Evolutionary conservation across 2,329 filamentous ascomycete genomes (phyloP).

Genomic region (Volutella citrinella): DNA sequence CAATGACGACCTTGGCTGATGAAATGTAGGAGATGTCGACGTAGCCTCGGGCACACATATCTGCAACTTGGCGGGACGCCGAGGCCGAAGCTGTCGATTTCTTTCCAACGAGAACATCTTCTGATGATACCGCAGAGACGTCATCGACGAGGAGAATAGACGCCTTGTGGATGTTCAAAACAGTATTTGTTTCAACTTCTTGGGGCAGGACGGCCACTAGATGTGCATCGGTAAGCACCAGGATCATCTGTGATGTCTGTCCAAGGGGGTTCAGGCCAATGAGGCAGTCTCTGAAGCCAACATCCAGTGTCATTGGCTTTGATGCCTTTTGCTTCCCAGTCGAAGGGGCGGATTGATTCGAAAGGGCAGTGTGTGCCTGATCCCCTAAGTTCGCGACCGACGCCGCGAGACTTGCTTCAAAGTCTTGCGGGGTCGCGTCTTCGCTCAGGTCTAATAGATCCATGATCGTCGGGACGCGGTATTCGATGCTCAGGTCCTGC

Average conservation of each 20-base stretch:
- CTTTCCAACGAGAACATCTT: conserved; percentile 11
- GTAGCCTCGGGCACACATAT: conserved; percentile 66
- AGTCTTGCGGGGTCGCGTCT: conserved; percentile 66
- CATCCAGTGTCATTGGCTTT: conserved; percentile 65
- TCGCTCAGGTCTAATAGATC: conserved; percentile 70
- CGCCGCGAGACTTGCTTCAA: conserved; percentile 71
- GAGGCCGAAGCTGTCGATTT: conserved; percentile 32
- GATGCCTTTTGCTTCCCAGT: conserved; percentile 27
- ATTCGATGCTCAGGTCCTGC: conserved; percentile 82
- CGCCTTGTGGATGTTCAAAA: conserved; percentile 72
- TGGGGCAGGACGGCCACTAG: conserved; percentile 66
- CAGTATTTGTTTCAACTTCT: conserved; percentile 60
- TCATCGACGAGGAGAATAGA: conserved; percentile 84
- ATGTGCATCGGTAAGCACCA: conserved; percentile 76
- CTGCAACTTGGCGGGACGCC: conserved; percentile 48
- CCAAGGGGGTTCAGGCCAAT: conserved; percentile 81
- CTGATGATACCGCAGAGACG: conserved; percentile 35
- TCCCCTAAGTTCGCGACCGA: conserved; percentile 78
- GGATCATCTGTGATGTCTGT: conserved; percentile 69
- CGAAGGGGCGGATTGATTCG: conserved; percentile 22
- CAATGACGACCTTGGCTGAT: conserved; percentile 67
- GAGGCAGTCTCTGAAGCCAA: conserved; percentile 78
- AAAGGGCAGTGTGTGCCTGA: conserved; percentile 51
- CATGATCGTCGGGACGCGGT: conserved; percentile 80
- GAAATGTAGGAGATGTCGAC: conserved; percentile 87